phyloP scores from a whole-genome alignment of 805 yeast genomes.

The Hanseniaspora taiwanica region DNA sequence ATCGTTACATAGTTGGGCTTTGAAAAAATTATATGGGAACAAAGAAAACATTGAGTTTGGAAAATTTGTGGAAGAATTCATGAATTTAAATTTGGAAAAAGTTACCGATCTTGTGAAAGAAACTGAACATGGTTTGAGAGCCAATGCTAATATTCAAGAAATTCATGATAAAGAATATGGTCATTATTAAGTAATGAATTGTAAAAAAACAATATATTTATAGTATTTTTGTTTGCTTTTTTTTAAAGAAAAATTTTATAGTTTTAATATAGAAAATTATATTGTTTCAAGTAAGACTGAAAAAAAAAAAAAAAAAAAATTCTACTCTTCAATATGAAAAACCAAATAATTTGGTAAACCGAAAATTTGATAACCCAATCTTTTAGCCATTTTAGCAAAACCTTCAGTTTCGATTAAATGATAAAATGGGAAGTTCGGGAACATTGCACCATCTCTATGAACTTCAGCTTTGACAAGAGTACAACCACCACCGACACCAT shows the following conservation, averaged over 20 bases:
- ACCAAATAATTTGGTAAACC: conserved; percentile 94
- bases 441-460: conserved; percentile 98
- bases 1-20: conserved; percentile 27
- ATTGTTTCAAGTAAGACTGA: background rate
- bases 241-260: too few relatives aligned
- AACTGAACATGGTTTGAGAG: conserved; percentile 33
- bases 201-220: too few relatives aligned
- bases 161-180: conserved; percentile 3
- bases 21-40: conserved; percentile 52
- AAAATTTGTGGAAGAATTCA: conserved; percentile 45
- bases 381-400: conserved; percentile 94
- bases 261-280: background rate
- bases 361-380: conserved; percentile 79
- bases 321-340: conserved; percentile 67
- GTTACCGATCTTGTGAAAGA: conserved; percentile 38
- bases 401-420: conserved; percentile 97
- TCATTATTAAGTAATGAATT: too few relatives aligned
- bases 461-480: conserved; percentile 93
- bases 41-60: conserved; percentile 86
- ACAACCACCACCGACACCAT: conserved; percentile 98
- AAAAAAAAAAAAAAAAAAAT: background rate
- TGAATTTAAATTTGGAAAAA: conserved; percentile 31
- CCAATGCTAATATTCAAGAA: conserved; percentile 3
- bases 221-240: too few relatives aligned
- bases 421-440: conserved; percentile 96